Evolutionary conservation across 352 stramenopile genomes (phyloP).

Genomic region (Pythium rhizo-oryzae): DNA sequence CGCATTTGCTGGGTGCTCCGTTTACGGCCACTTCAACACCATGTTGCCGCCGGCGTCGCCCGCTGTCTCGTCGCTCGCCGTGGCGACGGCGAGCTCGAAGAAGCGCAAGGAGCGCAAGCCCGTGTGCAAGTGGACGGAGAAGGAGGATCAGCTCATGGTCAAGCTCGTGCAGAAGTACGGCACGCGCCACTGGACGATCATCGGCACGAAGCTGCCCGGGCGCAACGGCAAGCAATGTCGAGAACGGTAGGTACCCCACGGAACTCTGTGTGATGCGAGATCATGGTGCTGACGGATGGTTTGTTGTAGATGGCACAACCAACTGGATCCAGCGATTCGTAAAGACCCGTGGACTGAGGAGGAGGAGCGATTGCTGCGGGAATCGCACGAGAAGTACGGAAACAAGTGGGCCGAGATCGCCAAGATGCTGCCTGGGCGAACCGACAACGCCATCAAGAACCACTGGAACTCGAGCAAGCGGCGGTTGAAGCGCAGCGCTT

Average conservation of each 20-base stretch:
- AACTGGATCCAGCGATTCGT: constrained; percentile 93
- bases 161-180: constrained; percentile 91
- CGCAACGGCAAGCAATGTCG: constrained; percentile 95
- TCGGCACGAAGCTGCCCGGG: constrained; percentile 96
- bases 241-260: constrained; percentile 64
- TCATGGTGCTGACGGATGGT: neutral
- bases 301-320: constrained; percentile 91
- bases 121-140: constrained; percentile 85
- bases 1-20: too few species aligned
- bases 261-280: neutral
- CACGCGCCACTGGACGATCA: constrained; percentile 97
- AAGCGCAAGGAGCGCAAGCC: constrained; percentile 73
- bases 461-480: constrained; percentile 91
- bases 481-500: constrained; percentile 55
- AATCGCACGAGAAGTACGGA: constrained; percentile 77
- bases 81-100: constrained; percentile 2
- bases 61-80: neutral
- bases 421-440: constrained; percentile 85
- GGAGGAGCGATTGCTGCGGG: constrained; percentile 83
- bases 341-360: constrained; percentile 92
- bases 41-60: constrained; percentile 12
- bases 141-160: constrained; percentile 90
- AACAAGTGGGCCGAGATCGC: constrained; percentile 93
- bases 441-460: constrained; percentile 94
- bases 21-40: too few species aligned